phyloP scores from a whole-genome alignment of 805 yeast species.

The Ogataea wickerhamii region DNA sequence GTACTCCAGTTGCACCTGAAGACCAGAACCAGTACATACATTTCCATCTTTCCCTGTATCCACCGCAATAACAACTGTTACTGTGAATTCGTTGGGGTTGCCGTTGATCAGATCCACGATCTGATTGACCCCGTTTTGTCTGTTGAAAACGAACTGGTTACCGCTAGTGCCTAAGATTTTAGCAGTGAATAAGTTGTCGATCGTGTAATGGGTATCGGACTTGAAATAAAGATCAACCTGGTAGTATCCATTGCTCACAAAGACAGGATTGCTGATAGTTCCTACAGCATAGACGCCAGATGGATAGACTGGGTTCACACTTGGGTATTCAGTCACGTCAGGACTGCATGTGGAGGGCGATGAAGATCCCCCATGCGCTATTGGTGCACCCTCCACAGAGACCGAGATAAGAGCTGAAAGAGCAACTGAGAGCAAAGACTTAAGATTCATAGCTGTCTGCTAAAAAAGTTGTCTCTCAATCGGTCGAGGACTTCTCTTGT shows the following conservation, averaged over 20 bases:
- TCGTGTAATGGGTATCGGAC: background rate
- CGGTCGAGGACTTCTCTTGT: background rate
- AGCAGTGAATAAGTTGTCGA: background rate
- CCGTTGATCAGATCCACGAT: background rate
- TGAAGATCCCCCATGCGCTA: no score
- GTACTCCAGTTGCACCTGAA: background rate
- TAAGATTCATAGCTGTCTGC: background rate
- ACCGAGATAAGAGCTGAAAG: background rate
- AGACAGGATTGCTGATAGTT: background rate
- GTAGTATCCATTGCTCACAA: background rate
- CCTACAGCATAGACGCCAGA: background rate
- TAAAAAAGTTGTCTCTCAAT: background rate
- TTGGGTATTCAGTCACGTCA: background rate
- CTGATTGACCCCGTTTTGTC: no score
- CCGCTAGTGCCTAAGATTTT: background rate
- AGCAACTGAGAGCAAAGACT: background rate
- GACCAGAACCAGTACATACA: background rate
- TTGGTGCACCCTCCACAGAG: background rate
- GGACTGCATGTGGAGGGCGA: background rate
- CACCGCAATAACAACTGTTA: background rate
- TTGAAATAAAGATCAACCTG: background rate
- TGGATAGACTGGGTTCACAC: background rate
- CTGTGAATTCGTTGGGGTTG: background rate
- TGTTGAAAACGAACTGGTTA: background rate
- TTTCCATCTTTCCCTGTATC: background rate